A percentile compares a stretch with the other conserved stretches of the same genome.
These are phyloP conservation scores for Solanum chmielewskii DNA, from an alignment of 257 asterid species.

Conservation along the genomic window DNA sequence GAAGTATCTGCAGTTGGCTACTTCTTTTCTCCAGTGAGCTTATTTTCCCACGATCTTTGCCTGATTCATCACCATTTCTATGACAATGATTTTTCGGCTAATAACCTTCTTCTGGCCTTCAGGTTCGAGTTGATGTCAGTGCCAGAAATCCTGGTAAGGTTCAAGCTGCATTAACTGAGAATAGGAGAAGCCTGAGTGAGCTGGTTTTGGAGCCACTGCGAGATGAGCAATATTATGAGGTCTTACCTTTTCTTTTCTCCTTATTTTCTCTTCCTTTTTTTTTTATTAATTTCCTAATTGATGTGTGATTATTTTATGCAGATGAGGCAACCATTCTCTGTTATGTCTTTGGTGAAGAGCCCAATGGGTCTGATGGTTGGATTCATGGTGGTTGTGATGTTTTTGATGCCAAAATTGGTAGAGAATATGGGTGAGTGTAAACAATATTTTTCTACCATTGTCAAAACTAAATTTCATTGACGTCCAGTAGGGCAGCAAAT, in stretches of 20 bases:
- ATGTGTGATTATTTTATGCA: slow-evolving; percentile 18
- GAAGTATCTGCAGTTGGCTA: slow-evolving; percentile 88
- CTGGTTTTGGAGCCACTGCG: slow-evolving; percentile 82
- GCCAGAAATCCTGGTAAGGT: slow-evolving; percentile 97
- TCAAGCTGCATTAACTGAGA: slow-evolving; percentile 95
- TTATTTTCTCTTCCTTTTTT: not conserved
- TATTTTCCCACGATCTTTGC: not conserved
- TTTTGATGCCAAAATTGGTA: slow-evolving; percentile 89
- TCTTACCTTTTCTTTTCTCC: not conserved
- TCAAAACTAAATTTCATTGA: not conserved
- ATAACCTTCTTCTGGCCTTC: not conserved
- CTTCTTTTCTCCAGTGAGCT: slow-evolving; percentile 87
- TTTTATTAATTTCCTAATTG: not conserved
- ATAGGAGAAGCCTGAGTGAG: slow-evolving; percentile 70
- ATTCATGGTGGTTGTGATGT: slow-evolving; percentile 83
- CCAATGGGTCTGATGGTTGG: slow-evolving; percentile 99
- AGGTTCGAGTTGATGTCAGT: slow-evolving; percentile 96
- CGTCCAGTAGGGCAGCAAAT: not conserved
- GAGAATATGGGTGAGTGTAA: slow-evolving; percentile 59
- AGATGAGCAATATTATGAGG: slow-evolving; percentile 95
- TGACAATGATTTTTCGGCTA: not conserved
- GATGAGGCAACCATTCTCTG: slow-evolving; percentile 78
- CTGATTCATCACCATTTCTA: not conserved
- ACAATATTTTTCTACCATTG: not conserved
- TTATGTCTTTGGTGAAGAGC: slow-evolving; percentile 72